Evolutionary conservation across 345 rosid species (phyloP), one percentile per base, ranked within the genome.

Genomic region (Atalantia buxifolia): DNA sequence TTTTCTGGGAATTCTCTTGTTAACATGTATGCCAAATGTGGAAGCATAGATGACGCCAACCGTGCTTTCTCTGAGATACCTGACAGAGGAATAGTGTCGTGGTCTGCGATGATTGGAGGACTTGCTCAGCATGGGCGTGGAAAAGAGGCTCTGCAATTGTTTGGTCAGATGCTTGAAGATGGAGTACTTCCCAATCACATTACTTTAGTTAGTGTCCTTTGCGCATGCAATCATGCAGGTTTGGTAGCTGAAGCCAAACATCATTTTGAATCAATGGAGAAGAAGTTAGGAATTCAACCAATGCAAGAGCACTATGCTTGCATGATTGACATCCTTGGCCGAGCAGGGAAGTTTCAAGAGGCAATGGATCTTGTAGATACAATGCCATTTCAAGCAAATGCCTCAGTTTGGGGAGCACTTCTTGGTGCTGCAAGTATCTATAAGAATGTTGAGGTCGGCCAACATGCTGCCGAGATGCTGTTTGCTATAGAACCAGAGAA

Each of bases 191-290:
- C 92, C 55, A 89, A 91, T 82, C 90, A 89, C 63, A 87, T 90
- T 72, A 87, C 95, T 74, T 74, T 88, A 66, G 85, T 85, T 22
- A 85, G 87, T 28, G 89, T 91, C 71, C 90, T 91, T 57, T 83
- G 85, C 72, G 95, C 93, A 31, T 89, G 93, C 83, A 91, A 85
- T 80, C 93, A 91, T 75, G 86, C 90, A 59, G 93, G 95, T 45
- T 83, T 91, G 83, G 84, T 91, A 21, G 72, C 79, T 65, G 89
- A 89, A 82, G 95, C 91, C 21, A 67, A 82, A 59, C 77, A 27
- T 16, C 81, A 78, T 68, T 89, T 91, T 67, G 62, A 79, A 38
- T 87, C 89, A 59, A 89, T 89, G 93, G 76, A 81, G 53, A 80
- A 56, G 62, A 31, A 78, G 65, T 89, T 83, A 33, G 85, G 86